Percentiles rank a stretch among this genome's conserved stretches.
Conservation (phyloP, 768 basidiomycete species). For the Fomitopsis serialis region DNA sequence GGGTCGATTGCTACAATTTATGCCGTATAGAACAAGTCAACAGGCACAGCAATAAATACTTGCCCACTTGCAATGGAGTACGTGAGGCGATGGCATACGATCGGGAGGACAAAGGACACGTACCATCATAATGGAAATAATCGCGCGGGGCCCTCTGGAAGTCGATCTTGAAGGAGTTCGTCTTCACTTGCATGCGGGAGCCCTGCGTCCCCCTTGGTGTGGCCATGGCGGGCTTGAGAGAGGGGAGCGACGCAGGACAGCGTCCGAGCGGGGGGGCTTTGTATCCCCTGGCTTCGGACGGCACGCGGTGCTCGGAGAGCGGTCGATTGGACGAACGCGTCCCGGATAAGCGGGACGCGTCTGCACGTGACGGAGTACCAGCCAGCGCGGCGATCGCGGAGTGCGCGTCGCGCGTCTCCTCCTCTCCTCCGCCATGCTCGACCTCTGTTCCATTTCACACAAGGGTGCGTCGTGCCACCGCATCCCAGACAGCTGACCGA, state of each 20-base stretch:
- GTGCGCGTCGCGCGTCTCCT: background rate
- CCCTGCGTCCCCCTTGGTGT: background rate
- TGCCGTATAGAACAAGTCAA: background rate
- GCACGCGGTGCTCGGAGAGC: no score
- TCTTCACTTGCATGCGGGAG: conserved; percentile 17
- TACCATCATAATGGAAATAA: conserved; percentile 16
- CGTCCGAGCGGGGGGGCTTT: no score
- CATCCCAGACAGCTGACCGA: background rate
- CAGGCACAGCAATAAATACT: background rate
- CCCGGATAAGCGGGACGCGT: conserved; percentile 1
- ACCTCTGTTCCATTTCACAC: conserved; percentile 94
- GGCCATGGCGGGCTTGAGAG: background rate
- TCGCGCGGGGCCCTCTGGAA: conserved; percentile 15
- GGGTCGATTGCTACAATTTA: conserved; percentile 2
- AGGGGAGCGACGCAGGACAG: no score
- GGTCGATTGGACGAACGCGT: background rate
- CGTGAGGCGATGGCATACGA: background rate
- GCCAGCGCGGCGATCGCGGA: no score
- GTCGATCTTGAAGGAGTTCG: conserved; percentile 29
- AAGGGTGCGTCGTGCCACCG: conserved; percentile 50
- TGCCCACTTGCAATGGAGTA: conserved; percentile 4
- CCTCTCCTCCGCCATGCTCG: conserved; percentile 56
- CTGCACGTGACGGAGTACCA: background rate
- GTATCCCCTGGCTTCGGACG: no score
- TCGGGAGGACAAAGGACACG: background rate